Base-by-base conservation (phyloP, 2,329 filamentous ascomycete species). In the Colletotrichum tabaci region DNA sequence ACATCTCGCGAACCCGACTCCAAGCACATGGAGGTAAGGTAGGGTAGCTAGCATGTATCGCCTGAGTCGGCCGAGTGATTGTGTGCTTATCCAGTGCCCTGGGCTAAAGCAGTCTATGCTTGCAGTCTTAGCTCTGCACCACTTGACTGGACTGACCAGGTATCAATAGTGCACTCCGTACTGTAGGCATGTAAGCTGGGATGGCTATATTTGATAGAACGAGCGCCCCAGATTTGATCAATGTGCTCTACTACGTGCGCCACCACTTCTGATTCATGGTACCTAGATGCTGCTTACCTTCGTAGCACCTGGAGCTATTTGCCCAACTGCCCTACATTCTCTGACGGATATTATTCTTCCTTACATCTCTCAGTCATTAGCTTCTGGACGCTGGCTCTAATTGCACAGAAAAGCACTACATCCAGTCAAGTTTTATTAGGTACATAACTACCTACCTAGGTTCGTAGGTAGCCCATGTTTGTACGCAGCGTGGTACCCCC, bases 401-500 rank as follows among this genome's bases (percentile, higher is more conserved):
- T 13, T n/a, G 13, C 47, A 50, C 50, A 52, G 30, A 53, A 53
- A 53, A 53, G 50, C 35, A 35, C 50, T 26, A 18, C 50, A 18
- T 23, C n/a, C 2, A 15, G 38, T 12, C 16, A 40, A n/a, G 38
- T 23, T 57, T 23, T n/a, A 16, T 57, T 23, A 52, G 9, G 35
- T 38, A 38, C 35, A 38, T 10, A 38, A 38, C 35, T 38, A 38
- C 35, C 35, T 38, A 38, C 35, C 35, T 38, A 38, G 35, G 9
- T 38, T 38, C 35, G 35, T 38, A 35, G 35, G 35, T 10, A 38
- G 60, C 61, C 46, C 18, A 10, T 23, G 49, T 23, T 46, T 38
- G 35, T 21, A 35, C 49, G 38, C 61, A 63, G 55, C 38, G 61
- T 63, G 61, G 49, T 53, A 26, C 49, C 61, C 35, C 61, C 61